Base-by-base conservation (phyloP, 2,329 filamentous ascomycete genomes). In the Apiospora arundinis region DNA sequence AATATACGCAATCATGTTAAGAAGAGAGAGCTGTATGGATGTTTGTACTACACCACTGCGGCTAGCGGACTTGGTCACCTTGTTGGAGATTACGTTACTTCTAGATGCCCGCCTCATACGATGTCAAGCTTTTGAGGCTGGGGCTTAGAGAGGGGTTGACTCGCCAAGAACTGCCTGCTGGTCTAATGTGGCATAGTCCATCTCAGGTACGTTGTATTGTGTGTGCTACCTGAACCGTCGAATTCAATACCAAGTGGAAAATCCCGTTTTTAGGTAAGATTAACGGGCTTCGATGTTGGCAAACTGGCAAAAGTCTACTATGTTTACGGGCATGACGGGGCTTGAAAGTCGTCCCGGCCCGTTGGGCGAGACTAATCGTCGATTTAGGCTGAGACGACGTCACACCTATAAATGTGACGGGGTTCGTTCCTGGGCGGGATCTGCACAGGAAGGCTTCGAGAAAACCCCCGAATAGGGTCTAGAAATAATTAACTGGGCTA, bases 341-440 rank as follows among this genome's bases (percentile, higher is more conserved):
- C 18, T 37, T 60, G 32, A 37, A 32, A 37, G 16, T 21, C 32
- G 52, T 37, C 52, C 52, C 52, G 28, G 16, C 52, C 7, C 16
- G 52, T 60, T 60, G 52, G 52, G 52, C 25, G 52, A 18, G 25
- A 37, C 52, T 63, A 63, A 63, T 40, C 56, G 56, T 40, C 21
- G 56, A 63, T 63, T 63, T 63, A 40, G 56, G 56, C 56, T n/a
- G 56, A 40, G 32, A 14, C 56, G 56, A 63, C 56, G 56, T 63
- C 56, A 63, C 56, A 63, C n/a, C 18, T n/a, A 40, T 63, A 16
- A 63, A 40, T 63, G 32, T 40, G 56, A 63, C 32, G 32, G 56
- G 56, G 56, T 60, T 21, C 56, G 28, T 40, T 45, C 42, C 42
- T 45, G 42, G 42, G 32, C 21, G 11, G 56, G 56, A 63, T 40